Evolutionary conservation across 2,329 filamentous ascomycete species (phyloP), one percentile per base, ranked within the genome.

Genomic region (Neonectria punicea): DNA sequence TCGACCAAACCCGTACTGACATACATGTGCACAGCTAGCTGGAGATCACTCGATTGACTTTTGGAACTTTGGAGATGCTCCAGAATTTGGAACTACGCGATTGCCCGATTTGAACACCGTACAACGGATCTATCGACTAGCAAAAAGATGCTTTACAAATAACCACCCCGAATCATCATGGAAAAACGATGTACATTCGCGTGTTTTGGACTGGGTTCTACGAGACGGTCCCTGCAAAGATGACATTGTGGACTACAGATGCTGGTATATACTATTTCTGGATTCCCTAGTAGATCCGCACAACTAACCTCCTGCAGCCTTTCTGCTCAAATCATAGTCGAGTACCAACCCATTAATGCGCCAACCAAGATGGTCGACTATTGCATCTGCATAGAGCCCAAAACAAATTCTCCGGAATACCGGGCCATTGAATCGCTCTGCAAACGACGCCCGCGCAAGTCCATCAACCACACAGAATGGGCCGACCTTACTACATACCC

Each of bases 161-260:
- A 61, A 57, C 51, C 58, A 56, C 18, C 39, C 58, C 16, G 58
- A 56, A 43, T 56, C 58, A n/a, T 61, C 58, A 18, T 61, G 58
- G 58, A 56, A 49, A 22, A 61, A 56, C 22, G 51, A 61, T 10
- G 58, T 61, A 2, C 58, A 61, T 22, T 55, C 58, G 25, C 41
- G 55, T 28, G 44, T 50, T n/a, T 7, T 61, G 3, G 58, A 61
- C 18, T 61, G 58, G 58, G 51, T 61, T 13, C 25, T 61, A 22
- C 41, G 58, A 14, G 58, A 56, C 32, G 36, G 51, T 16, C 39
- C 39, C 39, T 20, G 39, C 7, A 13, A 20, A 20, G n/a, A 43
- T n/a, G 39, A 43, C 39, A 43, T 43, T 5, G 39, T 43, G 11
- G 39, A 43, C 39, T 43, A 43, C n/a, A n/a, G n/a, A 20, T 43